Evolutionary conservation across 2,329 filamentous ascomycete species (phyloP).

Genomic region (Aspergillus japonicus): DNA sequence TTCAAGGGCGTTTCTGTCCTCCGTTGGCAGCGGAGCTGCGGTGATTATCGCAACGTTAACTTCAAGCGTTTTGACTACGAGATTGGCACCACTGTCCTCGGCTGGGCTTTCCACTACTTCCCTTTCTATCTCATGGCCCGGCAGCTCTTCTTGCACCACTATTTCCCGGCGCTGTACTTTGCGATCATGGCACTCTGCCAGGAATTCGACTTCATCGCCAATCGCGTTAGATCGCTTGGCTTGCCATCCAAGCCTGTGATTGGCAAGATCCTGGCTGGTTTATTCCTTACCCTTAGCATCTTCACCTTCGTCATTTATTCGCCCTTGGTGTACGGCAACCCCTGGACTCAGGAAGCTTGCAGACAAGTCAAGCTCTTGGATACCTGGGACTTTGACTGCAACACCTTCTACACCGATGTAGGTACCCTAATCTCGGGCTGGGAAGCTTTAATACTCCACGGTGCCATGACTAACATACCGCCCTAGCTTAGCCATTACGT

Average conservation of each 20-base stretch:
- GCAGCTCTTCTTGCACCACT: slow-evolving; percentile 97
- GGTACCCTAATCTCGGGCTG: slow-evolving; percentile 51
- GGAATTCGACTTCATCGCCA: slow-evolving; percentile 79
- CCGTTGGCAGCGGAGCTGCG: slow-evolving; percentile 90
- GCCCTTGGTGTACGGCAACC: slow-evolving; percentile 87
- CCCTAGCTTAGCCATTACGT: slow-evolving; percentile 41
- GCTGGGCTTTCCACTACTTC: slow-evolving; percentile 98
- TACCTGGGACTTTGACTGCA: slow-evolving; percentile 98
- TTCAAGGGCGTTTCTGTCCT: slow-evolving; percentile 88
- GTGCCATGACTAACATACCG: slow-evolving; percentile 26
- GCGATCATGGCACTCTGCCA: slow-evolving; percentile 86
- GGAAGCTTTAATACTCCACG: slow-evolving; percentile 23
- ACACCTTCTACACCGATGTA: slow-evolving; percentile 83
- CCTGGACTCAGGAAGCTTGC: slow-evolving; percentile 89
- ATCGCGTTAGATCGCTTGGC: slow-evolving; percentile 67
- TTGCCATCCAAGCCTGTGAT: slow-evolving; percentile 69
- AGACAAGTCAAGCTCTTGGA: slow-evolving; percentile 80
- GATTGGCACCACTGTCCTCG: slow-evolving; percentile 82
- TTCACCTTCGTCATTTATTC: slow-evolving; percentile 80
- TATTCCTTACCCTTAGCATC: slow-evolving; percentile 72
- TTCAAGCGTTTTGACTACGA: slow-evolving; percentile 99
- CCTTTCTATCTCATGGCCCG: slow-evolving; percentile 98
- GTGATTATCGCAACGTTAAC: slow-evolving; percentile 74
- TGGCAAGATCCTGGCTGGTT: slow-evolving; percentile 70
- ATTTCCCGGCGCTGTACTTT: slow-evolving; percentile 96